Evolutionary conservation across 2,329 filamentous ascomycete genomes (phyloP).

Genomic region (Sodiomyces alkalinus): DNA sequence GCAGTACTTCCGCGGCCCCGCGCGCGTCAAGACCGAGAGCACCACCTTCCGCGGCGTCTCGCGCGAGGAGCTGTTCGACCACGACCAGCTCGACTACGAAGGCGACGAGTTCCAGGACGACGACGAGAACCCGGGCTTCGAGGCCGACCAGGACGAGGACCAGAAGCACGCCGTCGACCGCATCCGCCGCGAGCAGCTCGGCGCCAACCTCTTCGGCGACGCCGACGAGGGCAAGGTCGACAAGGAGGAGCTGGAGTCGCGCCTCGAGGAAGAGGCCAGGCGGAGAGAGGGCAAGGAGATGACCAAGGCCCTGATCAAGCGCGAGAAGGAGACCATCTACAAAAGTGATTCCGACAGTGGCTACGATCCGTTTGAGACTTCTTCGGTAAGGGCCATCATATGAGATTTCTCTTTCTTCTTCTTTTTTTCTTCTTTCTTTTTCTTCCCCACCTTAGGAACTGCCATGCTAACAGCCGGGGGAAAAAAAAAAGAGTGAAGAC

Average conservation of each 20-base stretch:
- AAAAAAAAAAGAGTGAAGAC: slow-evolving; percentile 26
- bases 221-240: slow-evolving; percentile 58
- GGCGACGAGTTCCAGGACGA: slow-evolving; percentile 75
- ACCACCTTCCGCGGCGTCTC: slow-evolving; percentile 45
- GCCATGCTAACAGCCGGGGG: not conserved
- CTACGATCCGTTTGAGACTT: slow-evolving; percentile 22
- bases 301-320: slow-evolving; percentile 67
- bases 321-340: slow-evolving; percentile 78
- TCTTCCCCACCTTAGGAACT: no score
- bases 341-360: slow-evolving; percentile 48
- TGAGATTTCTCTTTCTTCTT: no score
- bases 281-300: slow-evolving; percentile 62
- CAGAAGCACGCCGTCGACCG: slow-evolving; percentile 55
- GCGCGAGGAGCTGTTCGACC: slow-evolving; percentile 51
- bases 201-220: slow-evolving; percentile 67
- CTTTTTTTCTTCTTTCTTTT: no score
- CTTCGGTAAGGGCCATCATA: slow-evolving; percentile 15
- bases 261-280: slow-evolving; percentile 51
- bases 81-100: slow-evolving; percentile 53
- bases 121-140: slow-evolving; percentile 63
- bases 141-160: slow-evolving; percentile 70
- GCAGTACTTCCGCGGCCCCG: slow-evolving; percentile 31
- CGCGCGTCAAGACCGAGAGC: slow-evolving; percentile 54
- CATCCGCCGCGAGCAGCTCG: slow-evolving; percentile 68
- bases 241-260: slow-evolving; percentile 54